Evolutionary conservation across 2,329 filamentous ascomycete species (phyloP), one percentile per base, ranked within the genome.

Genomic region (Hymenoscyphus repandus): DNA sequence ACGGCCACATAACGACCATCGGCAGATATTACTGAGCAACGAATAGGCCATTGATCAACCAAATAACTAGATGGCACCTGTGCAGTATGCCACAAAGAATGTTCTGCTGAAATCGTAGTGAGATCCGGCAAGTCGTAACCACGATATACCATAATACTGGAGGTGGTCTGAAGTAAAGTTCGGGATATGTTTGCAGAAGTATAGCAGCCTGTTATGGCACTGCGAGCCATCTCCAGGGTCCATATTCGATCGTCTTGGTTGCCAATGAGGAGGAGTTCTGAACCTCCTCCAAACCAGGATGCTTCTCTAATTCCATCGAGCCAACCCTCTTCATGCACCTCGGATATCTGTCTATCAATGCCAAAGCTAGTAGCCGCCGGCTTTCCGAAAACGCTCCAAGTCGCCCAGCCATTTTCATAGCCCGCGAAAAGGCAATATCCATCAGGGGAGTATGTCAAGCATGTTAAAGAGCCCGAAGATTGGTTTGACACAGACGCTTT

Each of bases 321-420:
- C 90, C 92, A 97, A 40, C 80, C 78, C 64, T 99, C 92, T 27
- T 78, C 79, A 62, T 93, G 92, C 6, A 72, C 71, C 44, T 77
- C 71, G 2, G 84, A 82, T 34, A 90, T 74, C 2, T 72, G 69
- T 22, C 75, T 73, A 61, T 95, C 88, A 11, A 80, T 76, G 6
- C 78, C 76, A 66, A 97, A 97, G 64, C 89, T 96, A 60, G 83
- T 89, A 49, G 86, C 90, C 12, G 90, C 85, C 2, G 86, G 79
- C 68, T 96, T 96, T 32, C 93, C 93, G 69, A 95, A 99, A 34
- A 97, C 93, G 66, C 92, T 97, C 92, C 92, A 99, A 42, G 85
- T 92, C 4, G 88, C 86, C 93, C 93, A 99, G 0, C 93, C 95
- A 52, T 85, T 83, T 62, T 93, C 85, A 64, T 92, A 97, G 1